phyloP scores from a whole-genome alignment of 78 protist species.

The Reticulomyxa filosa region DNA sequence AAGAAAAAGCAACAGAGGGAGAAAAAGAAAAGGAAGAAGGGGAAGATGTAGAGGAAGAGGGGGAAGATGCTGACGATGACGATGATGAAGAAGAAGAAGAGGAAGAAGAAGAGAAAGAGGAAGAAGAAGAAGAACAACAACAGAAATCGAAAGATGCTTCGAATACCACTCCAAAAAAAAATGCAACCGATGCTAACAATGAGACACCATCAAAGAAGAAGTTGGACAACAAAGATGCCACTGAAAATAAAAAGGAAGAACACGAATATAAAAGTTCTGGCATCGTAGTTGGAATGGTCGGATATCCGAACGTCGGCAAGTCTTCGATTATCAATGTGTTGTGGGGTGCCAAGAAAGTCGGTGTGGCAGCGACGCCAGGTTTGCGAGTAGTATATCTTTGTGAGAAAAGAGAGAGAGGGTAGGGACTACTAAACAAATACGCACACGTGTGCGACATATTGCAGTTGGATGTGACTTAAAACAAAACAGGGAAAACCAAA shows the following conservation, averaged over 20 bases:
- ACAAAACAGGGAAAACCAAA: background rate
- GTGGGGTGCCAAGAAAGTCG: slow-evolving; percentile 51
- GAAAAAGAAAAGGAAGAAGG: too few species aligned
- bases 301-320: slow-evolving; percentile 98
- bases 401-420: too few species aligned
- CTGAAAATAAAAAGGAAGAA: background rate
- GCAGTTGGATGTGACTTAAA: too few species aligned
- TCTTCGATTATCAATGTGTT: slow-evolving; percentile 72
- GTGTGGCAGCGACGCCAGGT: background rate
- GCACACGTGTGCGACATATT: too few species aligned
- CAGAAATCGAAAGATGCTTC: background rate
- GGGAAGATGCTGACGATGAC: too few species aligned
- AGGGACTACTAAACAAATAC: too few species aligned
- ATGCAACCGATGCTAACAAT: background rate
- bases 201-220: too few species aligned
- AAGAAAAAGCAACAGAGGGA: too few species aligned
- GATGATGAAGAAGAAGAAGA: slow-evolving; percentile 4
- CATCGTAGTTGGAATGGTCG: slow-evolving; percentile 59
- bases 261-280: background rate
- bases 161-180: background rate
- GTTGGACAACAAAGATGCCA: background rate
- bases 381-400: background rate
- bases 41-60: too few species aligned
- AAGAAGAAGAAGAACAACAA: background rate
- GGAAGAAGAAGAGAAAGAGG: background rate